Percentiles rank a stretch among this genome's conserved stretches.
Conservation (phyloP, 345 rosid genomes). For the Heritiera littoralis region DNA sequence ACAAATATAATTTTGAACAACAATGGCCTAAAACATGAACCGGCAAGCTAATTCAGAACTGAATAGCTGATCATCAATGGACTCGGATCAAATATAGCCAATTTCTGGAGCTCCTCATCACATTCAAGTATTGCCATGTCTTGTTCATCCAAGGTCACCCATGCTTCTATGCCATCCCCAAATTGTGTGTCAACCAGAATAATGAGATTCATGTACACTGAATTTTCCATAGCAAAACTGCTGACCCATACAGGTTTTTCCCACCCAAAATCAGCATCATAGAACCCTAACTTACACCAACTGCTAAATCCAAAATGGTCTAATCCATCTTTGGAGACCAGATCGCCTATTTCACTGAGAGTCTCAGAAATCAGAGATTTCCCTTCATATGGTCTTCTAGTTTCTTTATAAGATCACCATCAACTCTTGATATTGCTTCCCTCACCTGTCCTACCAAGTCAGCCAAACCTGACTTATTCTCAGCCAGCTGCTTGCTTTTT, state of each 20-base stretch:
- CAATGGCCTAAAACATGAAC: neutral
- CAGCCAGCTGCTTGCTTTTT: neutral
- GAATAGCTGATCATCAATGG: constrained; percentile 23
- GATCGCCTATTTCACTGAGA: constrained; percentile 16
- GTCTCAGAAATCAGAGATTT: constrained; percentile 20
- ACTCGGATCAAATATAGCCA: constrained; percentile 40
- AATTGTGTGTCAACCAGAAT: constrained; percentile 38
- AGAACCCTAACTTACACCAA: constrained; percentile 42
- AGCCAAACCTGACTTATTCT: constrained; percentile 13
- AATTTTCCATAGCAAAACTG: constrained; percentile 24
- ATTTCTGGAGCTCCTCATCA: constrained; percentile 29
- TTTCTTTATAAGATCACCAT: constrained; percentile 30
- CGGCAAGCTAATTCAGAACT: neutral
- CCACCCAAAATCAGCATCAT: constrained; percentile 47
- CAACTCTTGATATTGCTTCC: constrained; percentile 31
- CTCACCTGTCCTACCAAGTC: constrained; percentile 33
- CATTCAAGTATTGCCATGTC: constrained; percentile 36
- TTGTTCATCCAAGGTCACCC: constrained; percentile 48
- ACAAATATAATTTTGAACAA: neutral
- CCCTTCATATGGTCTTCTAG: constrained; percentile 21
- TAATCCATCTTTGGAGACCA: constrained; percentile 16
- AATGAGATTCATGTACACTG: constrained; percentile 36
- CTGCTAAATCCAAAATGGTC: constrained; percentile 36
- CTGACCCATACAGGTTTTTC: constrained; percentile 46
- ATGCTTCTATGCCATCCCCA: constrained; percentile 51